A percentile compares a stretch with the other conserved stretches of the same genome.
These are phyloP conservation scores for Didymella lethalis DNA, from an alignment of 2,329 filamentous ascomycete species.

Conservation along the genomic window DNA sequence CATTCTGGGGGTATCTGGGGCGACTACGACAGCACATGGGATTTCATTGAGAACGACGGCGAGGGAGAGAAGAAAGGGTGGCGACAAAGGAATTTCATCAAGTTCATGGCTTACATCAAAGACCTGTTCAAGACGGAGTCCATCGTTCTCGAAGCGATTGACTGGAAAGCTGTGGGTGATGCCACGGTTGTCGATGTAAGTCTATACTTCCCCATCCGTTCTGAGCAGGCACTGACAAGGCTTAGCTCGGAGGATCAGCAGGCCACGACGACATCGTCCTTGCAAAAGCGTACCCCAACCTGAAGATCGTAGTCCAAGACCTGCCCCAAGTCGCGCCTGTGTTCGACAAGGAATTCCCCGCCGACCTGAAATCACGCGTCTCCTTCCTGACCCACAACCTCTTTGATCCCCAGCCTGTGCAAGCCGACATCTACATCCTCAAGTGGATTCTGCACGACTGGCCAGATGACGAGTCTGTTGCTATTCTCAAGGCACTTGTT, in stretches of 20 bases:
- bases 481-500: constrained; percentile 56
- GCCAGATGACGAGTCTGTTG: constrained; percentile 57
- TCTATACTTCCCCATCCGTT: neutral
- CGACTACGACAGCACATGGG: neutral
- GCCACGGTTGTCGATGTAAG: neutral
- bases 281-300: neutral
- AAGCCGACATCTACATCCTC: constrained; percentile 64
- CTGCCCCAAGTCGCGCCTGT: neutral
- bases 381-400: constrained; percentile 63
- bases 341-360: neutral
- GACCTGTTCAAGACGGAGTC: constrained; percentile 42
- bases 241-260: neutral
- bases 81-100: constrained; percentile 17
- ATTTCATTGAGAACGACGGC: neutral
- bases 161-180: constrained; percentile 35
- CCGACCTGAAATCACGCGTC: neutral
- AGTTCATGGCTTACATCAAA: constrained; percentile 47
- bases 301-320: neutral
- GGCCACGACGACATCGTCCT: neutral
- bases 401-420: constrained; percentile 63
- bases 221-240: neutral
- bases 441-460: constrained; percentile 70
- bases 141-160: constrained; percentile 35
- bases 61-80: neutral
- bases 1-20: neutral